Conservation (phyloP, 179 eudicot genomes). For the Gypsophila paniculata region DNA sequence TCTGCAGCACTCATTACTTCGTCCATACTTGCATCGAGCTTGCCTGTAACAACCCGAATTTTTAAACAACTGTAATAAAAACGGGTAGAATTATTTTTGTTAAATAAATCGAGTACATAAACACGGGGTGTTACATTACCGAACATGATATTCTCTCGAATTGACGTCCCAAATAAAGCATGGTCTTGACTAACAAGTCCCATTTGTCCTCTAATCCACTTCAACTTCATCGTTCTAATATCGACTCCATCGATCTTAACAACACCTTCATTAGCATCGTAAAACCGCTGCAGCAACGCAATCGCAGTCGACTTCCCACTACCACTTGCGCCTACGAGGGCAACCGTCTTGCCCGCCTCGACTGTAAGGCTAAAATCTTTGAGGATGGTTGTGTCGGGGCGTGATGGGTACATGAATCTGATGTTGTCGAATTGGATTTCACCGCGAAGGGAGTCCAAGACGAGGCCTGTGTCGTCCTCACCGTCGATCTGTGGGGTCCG, state of each 20-base stretch:
- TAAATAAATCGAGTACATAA: too few species aligned
- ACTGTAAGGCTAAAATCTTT: constrained; percentile 33
- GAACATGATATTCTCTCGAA: constrained; percentile 38
- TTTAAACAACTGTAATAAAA: too few species aligned
- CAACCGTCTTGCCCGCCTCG: constrained; percentile 40
- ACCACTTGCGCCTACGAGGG: constrained; percentile 46
- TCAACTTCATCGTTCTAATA: constrained; percentile 31
- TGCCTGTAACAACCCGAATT: constrained; percentile 3
- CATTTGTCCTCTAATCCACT: constrained; percentile 43
- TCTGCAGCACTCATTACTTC: constrained; percentile 40
- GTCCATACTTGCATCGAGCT: constrained; percentile 41
- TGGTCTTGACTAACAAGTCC: constrained; percentile 52
- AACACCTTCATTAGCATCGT: constrained; percentile 37
- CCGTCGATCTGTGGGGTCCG: constrained; percentile 34
- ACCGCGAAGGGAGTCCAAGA: constrained; percentile 28
- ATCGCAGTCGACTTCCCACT: constrained; percentile 47
- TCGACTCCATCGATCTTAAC: constrained; percentile 42
- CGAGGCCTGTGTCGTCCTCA: constrained; percentile 19
- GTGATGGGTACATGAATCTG: constrained; percentile 36
- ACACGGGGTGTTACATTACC: constrained; percentile 15
- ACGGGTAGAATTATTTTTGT: too few species aligned
- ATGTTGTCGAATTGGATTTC: constrained; percentile 33
- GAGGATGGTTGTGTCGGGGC: constrained; percentile 40
- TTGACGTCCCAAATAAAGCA: constrained; percentile 40
- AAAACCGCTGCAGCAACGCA: constrained; percentile 39